These are phyloP conservation scores for Desmodesmus armatus DNA, from an alignment of 139 green algal genomes.

Conservation along the genomic window DNA sequence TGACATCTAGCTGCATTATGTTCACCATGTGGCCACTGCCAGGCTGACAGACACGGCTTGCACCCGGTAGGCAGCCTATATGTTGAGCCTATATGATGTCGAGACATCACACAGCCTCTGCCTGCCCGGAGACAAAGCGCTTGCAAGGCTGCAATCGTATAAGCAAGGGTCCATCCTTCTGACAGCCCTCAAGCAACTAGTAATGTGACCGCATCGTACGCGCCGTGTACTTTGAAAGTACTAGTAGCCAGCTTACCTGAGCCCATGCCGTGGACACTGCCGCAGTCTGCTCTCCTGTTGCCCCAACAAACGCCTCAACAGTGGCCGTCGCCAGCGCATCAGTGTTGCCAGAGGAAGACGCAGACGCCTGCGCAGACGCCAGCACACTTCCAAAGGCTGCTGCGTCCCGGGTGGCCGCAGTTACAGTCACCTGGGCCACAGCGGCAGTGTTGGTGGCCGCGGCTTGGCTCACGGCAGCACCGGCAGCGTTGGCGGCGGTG, in stretches of 20 bases:
- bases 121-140: too few relatives aligned
- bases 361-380: neutral
- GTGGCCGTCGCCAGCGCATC: conserved; percentile 1
- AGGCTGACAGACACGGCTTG: neutral
- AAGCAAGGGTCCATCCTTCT: too few relatives aligned
- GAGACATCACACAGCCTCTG: too few relatives aligned
- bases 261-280: too few relatives aligned
- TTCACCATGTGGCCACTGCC: neutral
- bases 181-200: too few relatives aligned
- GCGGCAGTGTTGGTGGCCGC: neutral
- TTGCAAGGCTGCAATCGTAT: too few relatives aligned
- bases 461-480: conserved; percentile 17
- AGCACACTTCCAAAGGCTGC: conserved; percentile 13
- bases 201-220: too few relatives aligned
- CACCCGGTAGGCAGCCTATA: too few relatives aligned
- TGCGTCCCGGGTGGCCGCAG: conserved; percentile 4
- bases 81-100: too few relatives aligned
- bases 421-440: conserved; percentile 17
- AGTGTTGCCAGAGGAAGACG: neutral
- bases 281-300: too few relatives aligned
- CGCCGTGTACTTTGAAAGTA: too few relatives aligned
- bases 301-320: conserved; percentile 24
- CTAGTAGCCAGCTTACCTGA: too few relatives aligned
- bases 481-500: neutral
- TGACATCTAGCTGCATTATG: neutral